Conservation (phyloP, 257 asterid genomes). For the Rhazya stricta region DNA sequence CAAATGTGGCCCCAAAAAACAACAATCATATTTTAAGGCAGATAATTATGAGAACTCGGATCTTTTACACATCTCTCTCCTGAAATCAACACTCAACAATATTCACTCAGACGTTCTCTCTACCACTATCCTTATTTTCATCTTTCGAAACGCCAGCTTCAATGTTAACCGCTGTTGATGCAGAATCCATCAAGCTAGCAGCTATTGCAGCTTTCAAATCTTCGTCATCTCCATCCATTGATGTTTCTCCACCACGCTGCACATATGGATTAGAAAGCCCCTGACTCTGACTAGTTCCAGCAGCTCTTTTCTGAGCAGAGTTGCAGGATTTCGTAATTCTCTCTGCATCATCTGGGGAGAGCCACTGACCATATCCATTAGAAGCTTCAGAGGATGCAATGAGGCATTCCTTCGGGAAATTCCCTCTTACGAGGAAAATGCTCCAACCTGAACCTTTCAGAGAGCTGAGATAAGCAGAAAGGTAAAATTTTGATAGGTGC, state of each 20-base stretch:
- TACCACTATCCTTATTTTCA: slow-evolving; percentile 22
- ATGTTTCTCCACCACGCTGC: slow-evolving; percentile 28
- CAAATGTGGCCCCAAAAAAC: background rate
- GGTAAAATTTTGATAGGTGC: slow-evolving; percentile 96
- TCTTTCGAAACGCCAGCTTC: slow-evolving; percentile 27
- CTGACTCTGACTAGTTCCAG: slow-evolving; percentile 20
- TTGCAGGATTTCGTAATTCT: slow-evolving; percentile 80
- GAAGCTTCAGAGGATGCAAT: slow-evolving; percentile 75
- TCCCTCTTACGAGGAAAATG: slow-evolving; percentile 83
- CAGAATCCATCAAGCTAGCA: slow-evolving; percentile 76
- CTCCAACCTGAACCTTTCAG: slow-evolving; percentile 89
- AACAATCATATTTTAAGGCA: background rate
- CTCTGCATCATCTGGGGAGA: slow-evolving; percentile 84
- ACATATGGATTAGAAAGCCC: slow-evolving; percentile 22
- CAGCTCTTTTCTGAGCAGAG: slow-evolving; percentile 27
- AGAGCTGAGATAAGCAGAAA: slow-evolving; percentile 88
- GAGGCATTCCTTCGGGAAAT: slow-evolving; percentile 79
- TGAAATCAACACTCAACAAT: background rate
- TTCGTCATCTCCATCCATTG: slow-evolving; percentile 63
- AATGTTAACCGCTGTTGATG: slow-evolving; percentile 25
- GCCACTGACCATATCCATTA: slow-evolving; percentile 90
- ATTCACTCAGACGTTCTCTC: slow-evolving; percentile 16
- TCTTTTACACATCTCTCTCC: background rate
- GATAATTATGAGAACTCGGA: background rate
- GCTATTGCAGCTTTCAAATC: slow-evolving; percentile 97